Evolutionary conservation across 192 early-diverging fungal genomes (phyloP).

Genomic region (Backusella tarrabulga): DNA sequence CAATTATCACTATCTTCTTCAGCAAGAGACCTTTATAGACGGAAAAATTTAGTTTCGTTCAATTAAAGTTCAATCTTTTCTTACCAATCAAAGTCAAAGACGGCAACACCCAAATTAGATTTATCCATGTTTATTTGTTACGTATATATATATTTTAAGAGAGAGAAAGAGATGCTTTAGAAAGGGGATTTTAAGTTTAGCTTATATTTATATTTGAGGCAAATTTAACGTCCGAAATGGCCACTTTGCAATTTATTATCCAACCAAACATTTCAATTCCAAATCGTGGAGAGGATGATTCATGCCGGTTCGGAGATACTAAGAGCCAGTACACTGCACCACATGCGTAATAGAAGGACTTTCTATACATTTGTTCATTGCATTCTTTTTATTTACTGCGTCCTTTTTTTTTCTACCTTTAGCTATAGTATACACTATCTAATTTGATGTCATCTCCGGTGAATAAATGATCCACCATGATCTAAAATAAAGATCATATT

Average conservation of each 20-base stretch:
- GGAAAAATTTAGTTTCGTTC: not conserved
- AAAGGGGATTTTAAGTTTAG: not conserved
- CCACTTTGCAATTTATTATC: not conserved
- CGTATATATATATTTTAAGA: not conserved
- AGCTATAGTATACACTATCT: not conserved
- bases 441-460: not conserved
- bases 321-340: not conserved
- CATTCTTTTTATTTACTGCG: not conserved
- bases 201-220: not conserved
- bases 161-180: not conserved
- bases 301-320: not conserved
- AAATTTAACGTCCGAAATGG: not conserved
- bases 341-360: not conserved
- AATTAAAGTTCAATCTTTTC: not conserved
- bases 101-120: conserved; percentile 34
- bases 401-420: not conserved
- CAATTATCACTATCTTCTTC: conserved; percentile 61
- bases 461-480: not conserved
- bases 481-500: not conserved
- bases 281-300: not conserved
- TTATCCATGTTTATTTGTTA: not conserved
- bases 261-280: not conserved
- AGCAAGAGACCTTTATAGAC: conserved; percentile 53
- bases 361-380: too few relatives aligned
- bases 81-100: conserved; percentile 74